Conservation (phyloP, 2,329 filamentous ascomycete species). For the Hypoxylon sp. region DNA sequence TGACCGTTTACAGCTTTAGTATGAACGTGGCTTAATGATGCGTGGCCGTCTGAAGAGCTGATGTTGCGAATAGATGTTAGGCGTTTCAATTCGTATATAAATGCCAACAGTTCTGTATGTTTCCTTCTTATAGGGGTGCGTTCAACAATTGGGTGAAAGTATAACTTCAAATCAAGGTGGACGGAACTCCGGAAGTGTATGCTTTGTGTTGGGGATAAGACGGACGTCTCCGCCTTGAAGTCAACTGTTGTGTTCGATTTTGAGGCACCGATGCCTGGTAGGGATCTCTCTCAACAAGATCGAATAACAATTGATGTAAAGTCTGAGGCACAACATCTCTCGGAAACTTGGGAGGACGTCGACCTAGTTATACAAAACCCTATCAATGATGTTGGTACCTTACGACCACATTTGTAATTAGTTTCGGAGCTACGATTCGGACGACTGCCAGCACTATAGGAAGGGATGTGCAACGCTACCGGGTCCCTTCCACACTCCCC, state of each 20-base stretch:
- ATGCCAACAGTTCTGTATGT: too few species aligned
- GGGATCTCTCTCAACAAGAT: neutral
- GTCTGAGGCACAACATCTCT: neutral
- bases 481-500: constrained; percentile 16
- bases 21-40: too few species aligned
- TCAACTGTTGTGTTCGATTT: neutral
- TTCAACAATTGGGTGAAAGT: too few species aligned
- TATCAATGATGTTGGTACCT: constrained; percentile 17
- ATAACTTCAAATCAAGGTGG: constrained; percentile 1
- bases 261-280: neutral
- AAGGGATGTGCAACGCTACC: constrained; percentile 16
- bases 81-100: neutral
- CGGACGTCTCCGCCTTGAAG: neutral
- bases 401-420: constrained; percentile 8
- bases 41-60: constrained; percentile 1
- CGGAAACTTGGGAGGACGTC: neutral
- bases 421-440: constrained; percentile 23
- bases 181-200: constrained; percentile 28
- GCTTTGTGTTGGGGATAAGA: constrained; percentile 20
- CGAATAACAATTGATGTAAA: neutral
- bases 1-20: too few species aligned
- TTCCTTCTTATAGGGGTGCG: too few species aligned
- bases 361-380: neutral
- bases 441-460: constrained; percentile 7
- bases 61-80: neutral